These are phyloP conservation scores for Apiospora rasikravindrae DNA, from an alignment of 2,329 filamentous ascomycete species.

Conservation along the genomic window DNA sequence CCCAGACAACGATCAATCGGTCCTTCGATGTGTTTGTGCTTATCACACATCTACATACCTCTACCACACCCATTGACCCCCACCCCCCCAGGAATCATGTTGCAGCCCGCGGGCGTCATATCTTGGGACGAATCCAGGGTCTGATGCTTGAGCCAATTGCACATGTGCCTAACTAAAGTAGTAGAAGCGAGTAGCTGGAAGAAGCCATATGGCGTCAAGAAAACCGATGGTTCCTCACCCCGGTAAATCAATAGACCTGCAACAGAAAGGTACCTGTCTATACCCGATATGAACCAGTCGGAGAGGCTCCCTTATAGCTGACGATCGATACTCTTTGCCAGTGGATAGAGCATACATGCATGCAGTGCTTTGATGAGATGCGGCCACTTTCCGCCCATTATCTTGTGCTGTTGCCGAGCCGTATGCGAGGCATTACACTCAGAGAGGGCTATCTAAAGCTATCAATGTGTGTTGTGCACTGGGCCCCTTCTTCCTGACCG, in stretches of 20 bases:
- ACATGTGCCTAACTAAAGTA: neutral
- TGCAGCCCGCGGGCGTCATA: neutral
- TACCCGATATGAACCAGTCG: neutral
- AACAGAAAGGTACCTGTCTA: neutral
- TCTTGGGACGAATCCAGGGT: constrained; percentile 9
- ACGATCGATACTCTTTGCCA: neutral
- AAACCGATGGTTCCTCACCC: neutral
- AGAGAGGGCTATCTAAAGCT: neutral
- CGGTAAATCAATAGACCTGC: neutral
- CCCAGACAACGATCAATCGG: neutral
- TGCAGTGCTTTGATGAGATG: neutral
- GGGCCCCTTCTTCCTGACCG: neutral
- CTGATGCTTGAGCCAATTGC: neutral
- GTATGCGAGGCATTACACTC: neutral
- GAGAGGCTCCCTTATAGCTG: neutral
- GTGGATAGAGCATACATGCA: neutral
- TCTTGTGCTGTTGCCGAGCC: neutral
- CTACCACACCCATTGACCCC: constrained; percentile 1
- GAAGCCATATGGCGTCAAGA: neutral
- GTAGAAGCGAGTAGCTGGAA: neutral
- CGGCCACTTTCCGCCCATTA: neutral
- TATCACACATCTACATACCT: neutral
- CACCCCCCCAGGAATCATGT: neutral
- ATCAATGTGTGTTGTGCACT: neutral
- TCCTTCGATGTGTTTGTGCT: neutral